A percentile compares a stretch with the other conserved stretches of the same genome.
These are phyloP conservation scores for Hyphodiscus sp. DNA, from an alignment of 2,329 filamentous ascomycete species.

Conservation along the genomic window DNA sequence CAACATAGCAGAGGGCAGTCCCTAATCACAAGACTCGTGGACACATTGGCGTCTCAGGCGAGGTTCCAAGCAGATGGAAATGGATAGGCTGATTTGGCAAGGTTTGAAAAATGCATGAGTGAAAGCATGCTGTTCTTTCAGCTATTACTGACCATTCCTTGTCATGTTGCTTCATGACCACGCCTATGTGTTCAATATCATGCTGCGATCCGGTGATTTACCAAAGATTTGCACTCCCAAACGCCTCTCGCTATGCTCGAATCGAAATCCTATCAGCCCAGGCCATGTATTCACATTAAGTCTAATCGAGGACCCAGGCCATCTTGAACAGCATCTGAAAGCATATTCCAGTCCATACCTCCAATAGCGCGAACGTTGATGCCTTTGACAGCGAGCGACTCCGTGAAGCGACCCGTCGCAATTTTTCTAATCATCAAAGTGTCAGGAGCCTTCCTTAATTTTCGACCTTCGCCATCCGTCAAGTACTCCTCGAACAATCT, in stretches of 20 bases:
- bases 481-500: conserved; percentile 67
- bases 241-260: conserved; percentile 7
- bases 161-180: no score
- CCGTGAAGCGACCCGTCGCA: conserved; percentile 53
- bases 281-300: neutral
- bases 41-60: no score
- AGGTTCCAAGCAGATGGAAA: no score
- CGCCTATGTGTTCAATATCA: no score
- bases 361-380: conserved; percentile 17
- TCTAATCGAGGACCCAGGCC: conserved; percentile 26
- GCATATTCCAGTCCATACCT: conserved; percentile 26
- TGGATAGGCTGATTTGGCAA: no score
- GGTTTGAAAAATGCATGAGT: no score
- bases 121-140: no score
- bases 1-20: no score
- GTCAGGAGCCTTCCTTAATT: conserved; percentile 60
- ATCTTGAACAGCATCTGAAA: conserved; percentile 24
- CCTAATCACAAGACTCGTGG: no score
- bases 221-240: neutral
- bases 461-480: conserved; percentile 56
- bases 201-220: neutral
- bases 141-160: no score
- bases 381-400: conserved; percentile 40
- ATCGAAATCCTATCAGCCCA: neutral
- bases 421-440: conserved; percentile 69